Percentiles rank a stretch among this genome's conserved stretches.
Conservation (phyloP, 495 filamentous ascomycete species). For the Hyaloscypha bicolor region DNA sequence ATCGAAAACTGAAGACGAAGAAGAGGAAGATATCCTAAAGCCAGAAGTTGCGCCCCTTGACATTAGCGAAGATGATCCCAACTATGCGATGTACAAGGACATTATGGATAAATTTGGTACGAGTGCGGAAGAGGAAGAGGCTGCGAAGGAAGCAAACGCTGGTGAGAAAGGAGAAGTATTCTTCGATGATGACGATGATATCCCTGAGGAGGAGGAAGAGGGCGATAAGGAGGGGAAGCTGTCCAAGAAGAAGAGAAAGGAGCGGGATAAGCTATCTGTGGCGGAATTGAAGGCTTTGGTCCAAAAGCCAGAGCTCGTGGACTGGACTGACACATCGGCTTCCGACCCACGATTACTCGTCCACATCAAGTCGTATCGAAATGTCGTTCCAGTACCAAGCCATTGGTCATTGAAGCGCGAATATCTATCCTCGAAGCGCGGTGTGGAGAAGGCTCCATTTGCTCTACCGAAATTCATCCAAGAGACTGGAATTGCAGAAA, state of each 20-base stretch:
- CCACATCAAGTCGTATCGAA: slow-evolving; percentile 91
- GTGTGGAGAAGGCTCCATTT: slow-evolving; percentile 93
- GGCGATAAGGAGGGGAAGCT: slow-evolving; percentile 65
- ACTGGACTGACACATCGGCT: slow-evolving; percentile 96
- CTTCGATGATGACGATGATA: slow-evolving; percentile 84
- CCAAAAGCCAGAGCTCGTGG: slow-evolving; percentile 88
- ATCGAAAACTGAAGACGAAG: slow-evolving; percentile 26
- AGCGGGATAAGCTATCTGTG: slow-evolving; percentile 87
- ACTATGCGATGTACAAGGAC: slow-evolving; percentile 80
- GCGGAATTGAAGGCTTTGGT: slow-evolving; percentile 94
- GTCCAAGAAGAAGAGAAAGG: slow-evolving; percentile 92
- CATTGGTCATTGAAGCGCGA: slow-evolving; percentile 97
- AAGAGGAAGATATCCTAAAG: slow-evolving; percentile 37
- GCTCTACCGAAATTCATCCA: slow-evolving; percentile 95
- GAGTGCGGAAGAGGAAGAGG: slow-evolving; percentile 56
- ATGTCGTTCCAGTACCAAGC: slow-evolving; percentile 89
- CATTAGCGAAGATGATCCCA: slow-evolving; percentile 69
- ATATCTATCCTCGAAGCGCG: slow-evolving; percentile 93
- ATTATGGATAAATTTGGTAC: slow-evolving; percentile 75
- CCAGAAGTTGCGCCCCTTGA: slow-evolving; percentile 41
- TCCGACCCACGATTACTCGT: slow-evolving; percentile 87
- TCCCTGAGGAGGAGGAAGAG: slow-evolving; percentile 84
- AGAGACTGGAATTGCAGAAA: slow-evolving; percentile 95
- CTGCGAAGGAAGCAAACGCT: slow-evolving; percentile 56
- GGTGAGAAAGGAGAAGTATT: slow-evolving; percentile 83